These are phyloP conservation scores for Kazachstania bromeliacearum DNA, from an alignment of 805 yeast species.

Conservation along the genomic window DNA sequence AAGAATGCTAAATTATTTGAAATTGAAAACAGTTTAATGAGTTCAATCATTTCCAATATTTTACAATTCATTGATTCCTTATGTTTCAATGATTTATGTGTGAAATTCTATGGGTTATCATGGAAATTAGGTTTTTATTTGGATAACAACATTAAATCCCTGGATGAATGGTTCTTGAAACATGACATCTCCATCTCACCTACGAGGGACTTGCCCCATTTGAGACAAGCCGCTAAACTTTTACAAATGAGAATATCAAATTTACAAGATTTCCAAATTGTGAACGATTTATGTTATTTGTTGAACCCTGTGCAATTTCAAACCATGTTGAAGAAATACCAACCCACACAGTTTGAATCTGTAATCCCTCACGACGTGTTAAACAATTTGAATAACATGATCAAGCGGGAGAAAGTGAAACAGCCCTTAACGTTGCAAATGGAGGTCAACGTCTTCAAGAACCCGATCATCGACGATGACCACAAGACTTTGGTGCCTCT, in stretches of 20 bases:
- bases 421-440: conserved; percentile 4
- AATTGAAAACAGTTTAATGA: conserved; percentile 49
- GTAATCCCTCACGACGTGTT: conserved; percentile 9
- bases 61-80: conserved; percentile 5
- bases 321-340: conserved; percentile 10
- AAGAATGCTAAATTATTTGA: conserved; percentile 85
- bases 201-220: background rate
- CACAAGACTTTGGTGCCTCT: background rate
- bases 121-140: conserved; percentile 10
- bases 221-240: conserved; percentile 8
- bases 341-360: conserved; percentile 5
- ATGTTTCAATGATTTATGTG: conserved; percentile 10
- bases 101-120: conserved; percentile 6
- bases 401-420: conserved; percentile 5
- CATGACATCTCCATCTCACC: conserved; percentile 1
- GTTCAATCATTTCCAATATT: conserved; percentile 1
- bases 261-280: conserved; percentile 7
- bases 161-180: conserved; percentile 7
- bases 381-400: conserved; percentile 6
- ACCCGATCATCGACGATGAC: conserved; percentile 1
- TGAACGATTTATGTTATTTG: conserved; percentile 8
- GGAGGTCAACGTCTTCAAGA: conserved; percentile 1
- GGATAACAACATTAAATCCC: conserved; percentile 2
- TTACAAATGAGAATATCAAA: conserved; percentile 11
- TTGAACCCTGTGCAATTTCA: conserved; percentile 9